These are phyloP conservation scores for Diplodia sapinea DNA, from an alignment of 2,329 filamentous ascomycete species.

Conservation along the genomic window DNA sequence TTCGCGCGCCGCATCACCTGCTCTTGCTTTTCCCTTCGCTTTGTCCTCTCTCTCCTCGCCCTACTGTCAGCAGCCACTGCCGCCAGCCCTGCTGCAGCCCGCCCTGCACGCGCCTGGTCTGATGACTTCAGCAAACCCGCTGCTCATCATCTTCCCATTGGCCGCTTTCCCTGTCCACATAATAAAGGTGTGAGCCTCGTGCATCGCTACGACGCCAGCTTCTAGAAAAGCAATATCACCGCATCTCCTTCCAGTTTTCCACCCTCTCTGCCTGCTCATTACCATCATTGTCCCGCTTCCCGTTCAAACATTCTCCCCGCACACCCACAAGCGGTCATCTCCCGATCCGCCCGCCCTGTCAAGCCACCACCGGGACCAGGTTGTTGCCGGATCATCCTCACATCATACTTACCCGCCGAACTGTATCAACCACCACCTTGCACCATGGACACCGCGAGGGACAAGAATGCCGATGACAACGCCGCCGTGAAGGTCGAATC, in stretches of 20 bases:
- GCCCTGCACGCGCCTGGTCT: constrained; percentile 14
- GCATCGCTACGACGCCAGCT: background rate
- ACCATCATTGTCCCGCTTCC: background rate
- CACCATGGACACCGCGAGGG: constrained; percentile 32
- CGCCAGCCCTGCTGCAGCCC: constrained; percentile 4
- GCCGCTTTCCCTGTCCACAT: background rate
- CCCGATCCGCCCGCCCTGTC: constrained; percentile 17
- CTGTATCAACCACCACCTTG: background rate
- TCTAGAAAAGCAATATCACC: background rate
- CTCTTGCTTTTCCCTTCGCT: background rate
- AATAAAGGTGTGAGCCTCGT: background rate
- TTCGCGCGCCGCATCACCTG: no score
- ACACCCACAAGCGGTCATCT: constrained; percentile 10
- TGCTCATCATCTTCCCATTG: background rate
- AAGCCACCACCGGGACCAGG: background rate
- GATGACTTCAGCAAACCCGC: constrained; percentile 12
- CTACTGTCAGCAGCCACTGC: constrained; percentile 20
- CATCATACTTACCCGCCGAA: background rate
- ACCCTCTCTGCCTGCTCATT: background rate
- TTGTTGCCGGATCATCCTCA: constrained; percentile 5
- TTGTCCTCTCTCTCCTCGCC: background rate
- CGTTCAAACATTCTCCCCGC: constrained; percentile 1
- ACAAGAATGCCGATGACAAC: constrained; percentile 16
- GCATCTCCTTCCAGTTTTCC: background rate
- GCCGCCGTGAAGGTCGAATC: constrained; percentile 18